A percentile compares a stretch with the other conserved stretches of the same genome.
Conservation (phyloP, 495 filamentous ascomycete genomes). For the Neurospora terricola region DNA sequence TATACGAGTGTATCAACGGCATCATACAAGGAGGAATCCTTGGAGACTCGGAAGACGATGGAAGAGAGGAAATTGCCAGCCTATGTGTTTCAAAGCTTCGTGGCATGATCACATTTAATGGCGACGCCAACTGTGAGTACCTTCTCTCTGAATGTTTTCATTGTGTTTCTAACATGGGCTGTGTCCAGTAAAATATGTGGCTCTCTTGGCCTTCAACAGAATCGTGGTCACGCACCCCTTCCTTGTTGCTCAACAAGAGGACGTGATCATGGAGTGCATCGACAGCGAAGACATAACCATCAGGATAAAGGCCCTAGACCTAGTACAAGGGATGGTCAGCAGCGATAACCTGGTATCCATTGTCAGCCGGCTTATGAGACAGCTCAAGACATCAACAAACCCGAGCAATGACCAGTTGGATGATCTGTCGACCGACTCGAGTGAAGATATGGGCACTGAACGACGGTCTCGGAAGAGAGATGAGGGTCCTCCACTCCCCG, state of each 20-base stretch:
- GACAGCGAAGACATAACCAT: slow-evolving; percentile 97
- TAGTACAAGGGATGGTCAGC: slow-evolving; percentile 85
- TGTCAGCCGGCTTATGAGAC: slow-evolving; percentile 75
- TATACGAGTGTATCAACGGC: slow-evolving; percentile 97
- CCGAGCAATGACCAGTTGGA: slow-evolving; percentile 17
- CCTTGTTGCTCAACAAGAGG: slow-evolving; percentile 81
- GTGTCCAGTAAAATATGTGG: slow-evolving; percentile 83
- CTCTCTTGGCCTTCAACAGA: slow-evolving; percentile 84
- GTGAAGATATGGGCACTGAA: slow-evolving; percentile 47
- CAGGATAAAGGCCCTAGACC: slow-evolving; percentile 79
- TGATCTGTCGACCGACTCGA: slow-evolving; percentile 41
- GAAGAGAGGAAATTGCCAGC: slow-evolving; percentile 84
- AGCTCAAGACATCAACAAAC: slow-evolving; percentile 52
- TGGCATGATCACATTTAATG: slow-evolving; percentile 86
- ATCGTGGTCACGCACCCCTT: slow-evolving; percentile 83
- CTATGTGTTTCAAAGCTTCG: slow-evolving; percentile 88
- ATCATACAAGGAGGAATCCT: slow-evolving; percentile 95
- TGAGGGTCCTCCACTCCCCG: slow-evolving; percentile 48
- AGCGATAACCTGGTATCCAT: slow-evolving; percentile 72
- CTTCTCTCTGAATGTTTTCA: too few species aligned
- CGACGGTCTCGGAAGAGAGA: slow-evolving; percentile 24
- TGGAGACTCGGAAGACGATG: slow-evolving; percentile 63
- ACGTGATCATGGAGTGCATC: slow-evolving; percentile 90
- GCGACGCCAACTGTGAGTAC: slow-evolving; percentile 80
- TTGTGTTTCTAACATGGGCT: neutral